Base-by-base conservation (phyloP, 345 rosid species). In the Populus simonii region DNA sequence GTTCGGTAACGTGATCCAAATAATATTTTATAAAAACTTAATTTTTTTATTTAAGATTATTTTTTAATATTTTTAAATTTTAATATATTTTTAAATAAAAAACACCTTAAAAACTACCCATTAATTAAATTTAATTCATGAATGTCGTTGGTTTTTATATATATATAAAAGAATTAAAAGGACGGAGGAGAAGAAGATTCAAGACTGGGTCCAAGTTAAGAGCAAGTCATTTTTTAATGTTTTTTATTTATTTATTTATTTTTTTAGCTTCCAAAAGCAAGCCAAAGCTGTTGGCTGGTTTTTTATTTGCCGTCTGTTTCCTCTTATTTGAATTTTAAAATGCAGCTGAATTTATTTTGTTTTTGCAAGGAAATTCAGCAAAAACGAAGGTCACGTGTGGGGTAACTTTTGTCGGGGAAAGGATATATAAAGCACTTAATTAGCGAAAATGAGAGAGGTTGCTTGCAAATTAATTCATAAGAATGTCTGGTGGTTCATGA, bases 251-350 rank as follows among this genome's bases (percentile, higher is more conserved):
- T 8, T 9, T 22, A 27, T 72, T 51, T 72, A 27, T 36, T 23
- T 31, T 20, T 31, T 23, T 45, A 27, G 47, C 38, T 62, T 29
- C 49, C 2, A 18, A 75, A 78, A 78, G 76, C 83, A 49, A 57
- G 36, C 71, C 76, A 79, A 76, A 68, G 75, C 77, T 76, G 77
- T 71, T 70, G 57, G 79, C 49, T 82, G 59, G 82, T 63, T 63
- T 79, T 33, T 74, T 74, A 41, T 43, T 70, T 53, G 76, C 78
- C 74, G 85, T 74, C 87, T 4, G 45, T 74, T 74, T 77, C 74
- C 47, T 13, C 8, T 68, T 3, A 5, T 76, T 71, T n/a, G 33
- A 45, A 12, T 15, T 59, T 73, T 79, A 22, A 51, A 65, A 62
- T n/a, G 20, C 6, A 57, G 13, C 13, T 70, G 59, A 16, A 13